phyloP scores from a whole-genome alignment of 768 basidiomycete genomes.

The Gloeostereum incarnatum region DNA sequence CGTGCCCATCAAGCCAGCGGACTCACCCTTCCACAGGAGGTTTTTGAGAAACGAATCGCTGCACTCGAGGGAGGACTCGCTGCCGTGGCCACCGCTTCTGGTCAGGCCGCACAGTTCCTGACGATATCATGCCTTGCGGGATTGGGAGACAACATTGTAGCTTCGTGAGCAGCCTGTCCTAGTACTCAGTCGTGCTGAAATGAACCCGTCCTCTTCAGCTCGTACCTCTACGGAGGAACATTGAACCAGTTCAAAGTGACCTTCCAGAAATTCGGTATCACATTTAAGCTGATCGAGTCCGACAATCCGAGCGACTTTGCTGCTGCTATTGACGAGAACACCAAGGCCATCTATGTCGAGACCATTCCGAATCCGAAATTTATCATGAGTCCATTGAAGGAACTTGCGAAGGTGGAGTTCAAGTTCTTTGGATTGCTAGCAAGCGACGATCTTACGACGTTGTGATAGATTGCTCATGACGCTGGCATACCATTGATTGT shows the following conservation, averaged over 20 bases:
- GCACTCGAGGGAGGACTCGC: constrained; percentile 75
- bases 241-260: constrained; percentile 74
- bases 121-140: constrained; percentile 52
- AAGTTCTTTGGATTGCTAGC: not conserved
- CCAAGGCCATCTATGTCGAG: constrained; percentile 71
- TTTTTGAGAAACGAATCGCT: constrained; percentile 73
- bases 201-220: no score
- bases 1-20: not conserved
- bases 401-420: constrained; percentile 50
- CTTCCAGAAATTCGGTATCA: constrained; percentile 61
- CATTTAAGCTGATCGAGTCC: constrained; percentile 51
- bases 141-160: constrained; percentile 71
- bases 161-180: constrained; percentile 35
- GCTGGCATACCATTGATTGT: constrained; percentile 71
- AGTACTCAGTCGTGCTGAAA: not conserved
- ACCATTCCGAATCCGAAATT: constrained; percentile 77
- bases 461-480: constrained; percentile 53
- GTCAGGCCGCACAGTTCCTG: constrained; percentile 73
- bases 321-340: constrained; percentile 66
- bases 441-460: no score
- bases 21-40: constrained; percentile 34
- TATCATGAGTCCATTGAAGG: constrained; percentile 55
- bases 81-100: constrained; percentile 66
- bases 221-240: constrained; percentile 63
- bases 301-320: constrained; percentile 48